phyloP scores from a whole-genome alignment of 23 red algal species.

The Cyanidiococcus yangmingshanensis region DNA sequence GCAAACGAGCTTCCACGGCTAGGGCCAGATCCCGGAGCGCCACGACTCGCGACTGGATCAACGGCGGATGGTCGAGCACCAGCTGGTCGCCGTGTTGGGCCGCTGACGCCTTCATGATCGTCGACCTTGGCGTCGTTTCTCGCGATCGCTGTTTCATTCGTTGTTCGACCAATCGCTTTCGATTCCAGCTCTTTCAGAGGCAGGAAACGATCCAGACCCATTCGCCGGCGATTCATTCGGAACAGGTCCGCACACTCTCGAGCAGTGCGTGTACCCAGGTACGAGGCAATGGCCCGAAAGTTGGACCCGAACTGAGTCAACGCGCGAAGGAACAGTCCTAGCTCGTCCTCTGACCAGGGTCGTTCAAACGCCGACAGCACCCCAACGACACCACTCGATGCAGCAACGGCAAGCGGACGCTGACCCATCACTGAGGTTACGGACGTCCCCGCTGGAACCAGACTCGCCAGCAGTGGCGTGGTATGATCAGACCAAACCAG shows the following conservation, averaged over 20 bases:
- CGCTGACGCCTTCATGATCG: not conserved
- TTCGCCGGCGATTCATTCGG: constrained; percentile 9
- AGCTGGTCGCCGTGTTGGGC: not conserved
- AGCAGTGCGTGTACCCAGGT: constrained; percentile 23
- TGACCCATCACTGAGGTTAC: not conserved
- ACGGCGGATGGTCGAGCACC: not conserved
- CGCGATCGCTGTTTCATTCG: constrained; percentile 24
- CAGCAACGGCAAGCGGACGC: constrained; percentile 28
- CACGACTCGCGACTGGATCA: not conserved
- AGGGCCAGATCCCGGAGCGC: not conserved
- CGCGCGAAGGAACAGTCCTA: constrained; percentile 8
- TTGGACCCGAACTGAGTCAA: constrained; percentile 17
- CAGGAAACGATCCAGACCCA: constrained; percentile 7
- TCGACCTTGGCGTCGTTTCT: not conserved
- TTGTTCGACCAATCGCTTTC: not conserved
- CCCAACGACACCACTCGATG: constrained; percentile 18
- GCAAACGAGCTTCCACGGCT: not conserved
- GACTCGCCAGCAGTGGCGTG: not conserved
- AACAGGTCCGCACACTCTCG: constrained; percentile 21
- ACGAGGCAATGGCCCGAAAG: constrained; percentile 19
- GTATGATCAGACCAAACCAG: not conserved
- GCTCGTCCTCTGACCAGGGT: constrained; percentile 23
- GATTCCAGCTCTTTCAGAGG: not conserved
- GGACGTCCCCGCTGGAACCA: constrained; percentile 1
- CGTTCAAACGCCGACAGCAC: constrained; percentile 2